These are phyloP conservation scores for Phytophthora meadii DNA, from an alignment of 352 stramenopile species.

Conservation along the genomic window DNA sequence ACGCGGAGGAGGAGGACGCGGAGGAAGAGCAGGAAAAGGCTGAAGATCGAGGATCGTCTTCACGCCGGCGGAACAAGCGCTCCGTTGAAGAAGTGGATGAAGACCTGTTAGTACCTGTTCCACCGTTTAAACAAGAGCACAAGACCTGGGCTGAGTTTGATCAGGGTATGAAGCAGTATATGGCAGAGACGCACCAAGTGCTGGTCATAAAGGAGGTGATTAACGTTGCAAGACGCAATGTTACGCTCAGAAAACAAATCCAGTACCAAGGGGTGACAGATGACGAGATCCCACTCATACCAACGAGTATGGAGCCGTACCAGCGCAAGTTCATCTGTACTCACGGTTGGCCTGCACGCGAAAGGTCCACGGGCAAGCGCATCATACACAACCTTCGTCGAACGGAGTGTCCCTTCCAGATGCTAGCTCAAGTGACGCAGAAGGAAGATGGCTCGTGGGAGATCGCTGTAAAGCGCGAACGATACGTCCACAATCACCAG, in stretches of 20 bases:
- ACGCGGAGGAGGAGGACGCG: too few relatives aligned
- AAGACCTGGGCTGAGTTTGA: too few relatives aligned
- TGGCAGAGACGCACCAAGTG: not conserved
- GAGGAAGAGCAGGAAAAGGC: too few relatives aligned
- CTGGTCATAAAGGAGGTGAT: constrained; percentile 8
- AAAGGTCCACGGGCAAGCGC: not conserved
- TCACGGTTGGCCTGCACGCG: constrained; percentile 3
- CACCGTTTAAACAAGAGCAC: too few relatives aligned
- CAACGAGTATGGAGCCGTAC: not conserved
- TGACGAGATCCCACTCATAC: constrained; percentile 2
- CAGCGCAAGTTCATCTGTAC: constrained; percentile 15
- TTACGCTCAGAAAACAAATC: not conserved
- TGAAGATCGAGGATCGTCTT: too few relatives aligned
- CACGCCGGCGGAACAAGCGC: too few relatives aligned
- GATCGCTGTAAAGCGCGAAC: constrained; percentile 3
- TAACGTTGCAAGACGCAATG: not conserved
- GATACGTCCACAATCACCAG: constrained; percentile 9
- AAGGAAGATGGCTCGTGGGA: not conserved
- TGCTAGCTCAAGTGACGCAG: constrained; percentile 10
- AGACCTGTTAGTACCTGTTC: too few relatives aligned
- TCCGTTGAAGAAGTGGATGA: too few relatives aligned
- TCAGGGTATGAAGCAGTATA: too few relatives aligned
- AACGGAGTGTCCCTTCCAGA: constrained; percentile 13
- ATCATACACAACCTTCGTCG: not conserved
- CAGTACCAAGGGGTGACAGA: not conserved